Evolutionary conservation across 2,329 filamentous ascomycete genomes (phyloP).

Genomic region (Capronia coronata): DNA sequence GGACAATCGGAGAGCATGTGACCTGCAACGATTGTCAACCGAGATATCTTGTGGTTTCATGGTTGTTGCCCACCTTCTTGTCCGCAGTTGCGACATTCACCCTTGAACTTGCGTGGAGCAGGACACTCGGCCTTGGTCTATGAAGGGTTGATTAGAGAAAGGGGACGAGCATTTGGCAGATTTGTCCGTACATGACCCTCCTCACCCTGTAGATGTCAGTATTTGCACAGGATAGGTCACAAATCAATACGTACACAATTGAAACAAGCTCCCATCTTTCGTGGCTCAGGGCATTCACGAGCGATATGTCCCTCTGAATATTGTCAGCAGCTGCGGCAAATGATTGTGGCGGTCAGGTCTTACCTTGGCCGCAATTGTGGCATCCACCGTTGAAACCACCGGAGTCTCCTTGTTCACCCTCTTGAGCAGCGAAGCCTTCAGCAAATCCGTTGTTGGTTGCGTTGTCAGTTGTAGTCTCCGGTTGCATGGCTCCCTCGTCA

Average conservation of each 20-base stretch:
- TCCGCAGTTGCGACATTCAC: conserved; percentile 42
- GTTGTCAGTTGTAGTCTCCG: background rate
- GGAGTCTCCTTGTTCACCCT: conserved; percentile 2
- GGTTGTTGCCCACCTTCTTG: conserved; percentile 30
- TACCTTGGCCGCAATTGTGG: conserved; percentile 26
- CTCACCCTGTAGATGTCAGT: conserved; percentile 29
- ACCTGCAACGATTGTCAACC: conserved; percentile 27
- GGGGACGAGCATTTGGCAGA: background rate
- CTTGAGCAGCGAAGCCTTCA: conserved; percentile 9
- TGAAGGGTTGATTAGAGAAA: conserved; percentile 2
- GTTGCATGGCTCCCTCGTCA: background rate
- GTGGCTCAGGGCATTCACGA: conserved; percentile 40
- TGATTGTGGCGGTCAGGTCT: conserved; percentile 4
- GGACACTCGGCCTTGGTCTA: conserved; percentile 41
- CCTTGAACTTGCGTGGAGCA: conserved; percentile 43
- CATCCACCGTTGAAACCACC: conserved; percentile 20
- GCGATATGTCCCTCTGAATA: conserved; percentile 30
- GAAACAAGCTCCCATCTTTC: conserved; percentile 39
- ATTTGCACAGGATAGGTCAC: background rate
- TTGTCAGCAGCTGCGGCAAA: conserved; percentile 9
- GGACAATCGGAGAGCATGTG: conserved; percentile 43
- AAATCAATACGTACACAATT: conserved; percentile 33
- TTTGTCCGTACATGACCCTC: conserved; percentile 33
- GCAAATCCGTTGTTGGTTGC: conserved; percentile 1
- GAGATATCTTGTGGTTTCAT: background rate